These are phyloP conservation scores for Nymphaea thermarum DNA, from an alignment of 164 flowering plant genomes.

Conservation along the genomic window DNA sequence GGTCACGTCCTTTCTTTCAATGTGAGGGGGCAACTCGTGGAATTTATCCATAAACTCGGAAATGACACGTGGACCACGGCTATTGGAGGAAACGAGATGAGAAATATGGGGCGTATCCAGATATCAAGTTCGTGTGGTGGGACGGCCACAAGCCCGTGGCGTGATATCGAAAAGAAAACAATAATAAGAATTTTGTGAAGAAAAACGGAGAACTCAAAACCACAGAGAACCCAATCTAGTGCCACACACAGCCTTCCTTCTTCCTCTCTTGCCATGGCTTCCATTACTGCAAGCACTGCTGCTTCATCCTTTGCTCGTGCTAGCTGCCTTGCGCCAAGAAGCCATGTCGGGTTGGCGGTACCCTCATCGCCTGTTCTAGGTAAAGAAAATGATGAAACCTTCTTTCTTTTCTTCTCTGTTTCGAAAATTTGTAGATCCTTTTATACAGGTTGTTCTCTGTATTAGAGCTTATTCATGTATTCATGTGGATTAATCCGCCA, in stretches of 20 bases:
- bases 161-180: background rate
- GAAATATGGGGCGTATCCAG: slow-evolving; percentile 20
- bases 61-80: slow-evolving; percentile 26
- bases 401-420: too few relatives aligned
- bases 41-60: background rate
- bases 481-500: too few relatives aligned
- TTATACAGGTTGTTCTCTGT: too few relatives aligned
- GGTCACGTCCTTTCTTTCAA: background rate
- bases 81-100: slow-evolving; percentile 32
- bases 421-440: too few relatives aligned
- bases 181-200: background rate
- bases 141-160: slow-evolving; percentile 1
- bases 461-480: too few relatives aligned
- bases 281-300: slow-evolving; percentile 24
- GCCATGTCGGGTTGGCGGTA: slow-evolving; percentile 2
- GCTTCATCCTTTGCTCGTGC: slow-evolving; percentile 17
- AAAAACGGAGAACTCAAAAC: background rate
- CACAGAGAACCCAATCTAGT: background rate
- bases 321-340: slow-evolving; percentile 7
- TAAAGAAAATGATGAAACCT: slow-evolving; percentile 6
- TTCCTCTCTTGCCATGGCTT: slow-evolving; percentile 23
- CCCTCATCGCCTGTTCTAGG: slow-evolving; percentile 29
- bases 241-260: background rate
- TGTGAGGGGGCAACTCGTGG: background rate
- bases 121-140: slow-evolving; percentile 11